Percentiles rank a stretch among this genome's conserved stretches.
Conservation (phyloP, 75 land plant genomes). For the Azolla pinnata region DNA sequence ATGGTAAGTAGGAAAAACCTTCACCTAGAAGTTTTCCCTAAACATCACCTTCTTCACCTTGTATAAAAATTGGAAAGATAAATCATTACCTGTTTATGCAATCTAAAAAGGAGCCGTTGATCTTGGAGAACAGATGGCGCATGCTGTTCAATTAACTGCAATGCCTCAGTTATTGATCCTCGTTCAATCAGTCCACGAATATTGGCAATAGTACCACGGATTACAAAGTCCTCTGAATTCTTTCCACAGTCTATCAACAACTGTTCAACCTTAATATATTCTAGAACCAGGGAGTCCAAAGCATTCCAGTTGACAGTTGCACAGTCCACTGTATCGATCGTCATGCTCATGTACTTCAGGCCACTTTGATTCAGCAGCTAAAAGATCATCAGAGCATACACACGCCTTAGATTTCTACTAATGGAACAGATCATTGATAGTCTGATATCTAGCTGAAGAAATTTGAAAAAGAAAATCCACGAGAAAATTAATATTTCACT, state of each 20-base stretch:
- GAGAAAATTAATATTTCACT: too few relatives aligned
- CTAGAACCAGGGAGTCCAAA: slow-evolving; percentile 70
- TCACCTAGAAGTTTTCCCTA: too few relatives aligned
- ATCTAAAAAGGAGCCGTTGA: slow-evolving; percentile 68
- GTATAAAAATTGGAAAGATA: not conserved
- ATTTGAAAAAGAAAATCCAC: too few relatives aligned
- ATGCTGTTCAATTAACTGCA: slow-evolving; percentile 49
- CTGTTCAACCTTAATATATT: slow-evolving; percentile 72
- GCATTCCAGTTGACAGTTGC: slow-evolving; percentile 92
- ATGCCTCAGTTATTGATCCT: slow-evolving; percentile 56
- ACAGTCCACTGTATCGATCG: too few relatives aligned
- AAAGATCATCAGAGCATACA: too few relatives aligned
- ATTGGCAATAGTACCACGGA: slow-evolving; percentile 43
- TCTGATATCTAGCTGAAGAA: too few relatives aligned
- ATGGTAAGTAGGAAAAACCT: too few relatives aligned
- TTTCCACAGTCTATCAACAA: slow-evolving; percentile 20
- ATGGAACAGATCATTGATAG: too few relatives aligned
- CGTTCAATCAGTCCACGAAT: slow-evolving; percentile 47
- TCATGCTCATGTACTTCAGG: too few relatives aligned
- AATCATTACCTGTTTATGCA: slow-evolving; percentile 74
- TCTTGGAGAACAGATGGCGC: slow-evolving; percentile 68
- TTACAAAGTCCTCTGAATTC: slow-evolving; percentile 13
- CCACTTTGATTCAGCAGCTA: too few relatives aligned
- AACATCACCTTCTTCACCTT: not conserved
- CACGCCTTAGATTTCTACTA: too few relatives aligned